Base-by-base conservation (phyloP, 768 basidiomycete species). In the Austroboletus festivus region DNA sequence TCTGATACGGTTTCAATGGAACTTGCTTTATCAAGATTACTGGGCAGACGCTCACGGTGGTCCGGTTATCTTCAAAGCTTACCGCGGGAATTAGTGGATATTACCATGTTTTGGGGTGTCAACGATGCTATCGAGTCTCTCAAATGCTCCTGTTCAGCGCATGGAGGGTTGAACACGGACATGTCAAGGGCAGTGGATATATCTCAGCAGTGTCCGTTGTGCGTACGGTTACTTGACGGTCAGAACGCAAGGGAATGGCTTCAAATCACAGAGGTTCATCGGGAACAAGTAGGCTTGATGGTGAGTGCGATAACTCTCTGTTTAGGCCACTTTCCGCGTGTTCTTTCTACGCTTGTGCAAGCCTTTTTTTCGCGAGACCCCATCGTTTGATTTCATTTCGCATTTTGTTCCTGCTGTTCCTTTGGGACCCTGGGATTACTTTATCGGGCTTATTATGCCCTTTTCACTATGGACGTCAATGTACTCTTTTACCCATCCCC, bases 1-100 rank as follows among this genome's bases (percentile, higher is more conserved):
- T 42, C 24, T 45, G 50, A 34, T 51, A 34, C 50, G 28, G 22
- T 44, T 46, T 51, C 42, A 35, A 51, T 28, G 20, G 33, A 28
- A 53, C 44, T 57, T 22, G 40, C 26, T 42, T 57, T 50, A 46
- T 49, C 54, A 52, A 87, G 85, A 48, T 59, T 81, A 41, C 69
- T 62, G 46, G 79, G 77, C 30, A 38, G 61, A 39, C 44, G 47
- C 21, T 88, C 86, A 9, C 70, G 69, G 37, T 89, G 85, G 84
- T 72, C 65, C 54, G 79, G 76, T 38, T 89, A 89, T 65, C 60
- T 89, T 5, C 78, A 83, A 54, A 81, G 81, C 11, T 70, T 89
- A 6, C 82, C 85, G n/a, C 50, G 59, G 37, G 61, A 64, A 35
- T 59, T 62, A 5, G 77, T 83, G 19, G 78, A 81, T 48, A 71